Percentiles rank a stretch among this genome's conserved stretches.
Conservation (phyloP, 148 eudicot species). For the Polygonum aviculare region DNA sequence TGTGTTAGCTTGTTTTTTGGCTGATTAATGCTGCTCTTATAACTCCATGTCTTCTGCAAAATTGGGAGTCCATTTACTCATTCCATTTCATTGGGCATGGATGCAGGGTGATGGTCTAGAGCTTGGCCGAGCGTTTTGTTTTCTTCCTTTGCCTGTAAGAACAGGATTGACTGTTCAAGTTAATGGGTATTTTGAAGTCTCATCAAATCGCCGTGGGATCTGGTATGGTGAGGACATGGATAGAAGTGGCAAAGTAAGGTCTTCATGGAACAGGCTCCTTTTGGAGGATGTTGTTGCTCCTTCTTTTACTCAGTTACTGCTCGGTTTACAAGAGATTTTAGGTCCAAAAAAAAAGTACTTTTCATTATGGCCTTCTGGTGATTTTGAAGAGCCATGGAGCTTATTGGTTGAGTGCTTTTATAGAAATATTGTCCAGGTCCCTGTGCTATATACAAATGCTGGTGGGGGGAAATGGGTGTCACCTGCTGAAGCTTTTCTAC, state of each 20-base stretch:
- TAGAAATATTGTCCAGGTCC: constrained; percentile 41
- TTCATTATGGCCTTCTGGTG: constrained; percentile 83
- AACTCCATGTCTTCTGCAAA: background rate
- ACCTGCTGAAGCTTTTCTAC: constrained; percentile 73
- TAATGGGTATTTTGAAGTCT: constrained; percentile 96
- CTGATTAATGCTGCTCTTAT: background rate
- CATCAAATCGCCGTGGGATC: constrained; percentile 98
- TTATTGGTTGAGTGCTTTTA: constrained; percentile 66
- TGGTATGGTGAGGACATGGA: constrained; percentile 99
- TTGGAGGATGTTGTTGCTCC: constrained; percentile 90
- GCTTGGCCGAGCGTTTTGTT: constrained; percentile 87
- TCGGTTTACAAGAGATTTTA: constrained; percentile 50
- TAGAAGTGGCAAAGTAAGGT: constrained; percentile 92
- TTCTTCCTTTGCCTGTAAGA: constrained; percentile 94
- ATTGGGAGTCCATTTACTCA: background rate
- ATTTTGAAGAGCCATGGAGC: constrained; percentile 98
- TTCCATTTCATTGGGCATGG: constrained; percentile 16
- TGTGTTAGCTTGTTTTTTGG: background rate
- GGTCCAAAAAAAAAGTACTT: constrained; percentile 67
- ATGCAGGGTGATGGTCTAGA: constrained; percentile 66
- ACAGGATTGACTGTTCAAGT: constrained; percentile 86
- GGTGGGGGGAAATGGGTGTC: constrained; percentile 86
- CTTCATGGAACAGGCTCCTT: constrained; percentile 93
- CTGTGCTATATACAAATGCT: constrained; percentile 60
- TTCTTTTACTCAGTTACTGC: constrained; percentile 52